These are phyloP conservation scores for Austroboletus olivaceoglutinosus DNA, from an alignment of 1,284 basidiomycete genomes.

Conservation along the genomic window DNA sequence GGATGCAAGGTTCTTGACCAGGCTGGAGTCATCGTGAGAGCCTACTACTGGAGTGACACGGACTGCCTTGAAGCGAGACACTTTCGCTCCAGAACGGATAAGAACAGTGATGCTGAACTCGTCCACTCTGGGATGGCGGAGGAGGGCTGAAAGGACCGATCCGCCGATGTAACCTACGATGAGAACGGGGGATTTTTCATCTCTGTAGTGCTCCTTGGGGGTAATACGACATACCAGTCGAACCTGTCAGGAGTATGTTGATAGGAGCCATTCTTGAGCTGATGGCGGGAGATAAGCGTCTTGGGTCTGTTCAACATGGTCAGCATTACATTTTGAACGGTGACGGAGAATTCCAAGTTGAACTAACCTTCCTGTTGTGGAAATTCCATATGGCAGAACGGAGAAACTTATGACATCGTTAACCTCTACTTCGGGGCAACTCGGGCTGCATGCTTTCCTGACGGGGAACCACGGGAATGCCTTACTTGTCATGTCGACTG, in stretches of 20 bases:
- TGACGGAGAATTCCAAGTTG: conserved; percentile 4
- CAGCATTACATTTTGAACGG: not conserved
- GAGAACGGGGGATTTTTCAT: not conserved
- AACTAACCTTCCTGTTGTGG: not conserved
- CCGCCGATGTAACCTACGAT: conserved; percentile 53
- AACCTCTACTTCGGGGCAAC: not conserved
- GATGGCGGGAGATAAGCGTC: not conserved
- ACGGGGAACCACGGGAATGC: not conserved
- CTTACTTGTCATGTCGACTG: too few relatives aligned
- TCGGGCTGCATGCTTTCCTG: not conserved
- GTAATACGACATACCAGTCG: conserved; percentile 13
- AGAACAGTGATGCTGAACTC: conserved; percentile 43
- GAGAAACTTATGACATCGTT: not conserved
- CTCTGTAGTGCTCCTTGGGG: not conserved
- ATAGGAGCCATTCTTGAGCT: conserved; percentile 6
- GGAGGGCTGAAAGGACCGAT: conserved; percentile 44
- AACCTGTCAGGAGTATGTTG: conserved; percentile 14
- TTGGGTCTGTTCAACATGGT: not conserved
- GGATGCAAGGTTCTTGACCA: conserved; percentile 38
- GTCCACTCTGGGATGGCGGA: conserved; percentile 40
- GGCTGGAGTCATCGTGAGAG: conserved; percentile 34
- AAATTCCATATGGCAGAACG: not conserved
- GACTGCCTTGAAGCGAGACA: conserved; percentile 24
- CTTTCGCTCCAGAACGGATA: conserved; percentile 42
- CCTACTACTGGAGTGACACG: conserved; percentile 43